Base-by-base conservation (phyloP, 179 eudicot genomes). In the Silene noctiflora region DNA sequence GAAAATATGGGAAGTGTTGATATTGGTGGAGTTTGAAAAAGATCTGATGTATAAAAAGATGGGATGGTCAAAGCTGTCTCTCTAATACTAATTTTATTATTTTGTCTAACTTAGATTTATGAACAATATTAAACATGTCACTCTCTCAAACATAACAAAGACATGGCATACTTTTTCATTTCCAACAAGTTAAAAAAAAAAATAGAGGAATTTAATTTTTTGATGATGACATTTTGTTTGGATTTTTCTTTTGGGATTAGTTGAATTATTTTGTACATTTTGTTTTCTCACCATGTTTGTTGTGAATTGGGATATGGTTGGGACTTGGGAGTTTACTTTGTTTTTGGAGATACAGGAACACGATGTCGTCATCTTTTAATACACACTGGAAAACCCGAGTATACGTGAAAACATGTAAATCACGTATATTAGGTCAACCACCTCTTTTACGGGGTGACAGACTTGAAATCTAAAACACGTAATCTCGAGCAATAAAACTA, bases 11-110 rank as follows among this genome's bases (percentile, higher is more conserved):
- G 33, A 75, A 70, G 58, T 75, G 35, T 69, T 71, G 21, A 22
- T 69, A 68, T 60, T 39, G 46, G 11, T 79, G 27, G 14, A 31
- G 16, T 78, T 75, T 76, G 53, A 19, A 72, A 73, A 67, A 71
- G 76, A 76, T 73, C 73, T 76, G 78, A 75, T 71, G 66, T 75
- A 67, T 39, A 79, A 6, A 25, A 65, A 77, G 81, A 22, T 78
- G 75, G 71, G 77, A 67, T 82, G 80, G 85, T 82, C 85, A 82
- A 70, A 82, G 82, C 75, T 70, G 80, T 72, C 80, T 79, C 46
- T 35, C 31, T 61, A 7, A 0, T 19, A 61, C 7, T 44, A 33
- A 59, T 16, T 35, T 6, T 20, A 60, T 17, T 5, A 17, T 3
- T 58, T 62, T 73, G 6, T 56, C 17, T 78, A 71, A 56, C 48